These are phyloP conservation scores for Colletotrichum karsti DNA, from an alignment of 2,329 filamentous ascomycete species.

Conservation along the genomic window DNA sequence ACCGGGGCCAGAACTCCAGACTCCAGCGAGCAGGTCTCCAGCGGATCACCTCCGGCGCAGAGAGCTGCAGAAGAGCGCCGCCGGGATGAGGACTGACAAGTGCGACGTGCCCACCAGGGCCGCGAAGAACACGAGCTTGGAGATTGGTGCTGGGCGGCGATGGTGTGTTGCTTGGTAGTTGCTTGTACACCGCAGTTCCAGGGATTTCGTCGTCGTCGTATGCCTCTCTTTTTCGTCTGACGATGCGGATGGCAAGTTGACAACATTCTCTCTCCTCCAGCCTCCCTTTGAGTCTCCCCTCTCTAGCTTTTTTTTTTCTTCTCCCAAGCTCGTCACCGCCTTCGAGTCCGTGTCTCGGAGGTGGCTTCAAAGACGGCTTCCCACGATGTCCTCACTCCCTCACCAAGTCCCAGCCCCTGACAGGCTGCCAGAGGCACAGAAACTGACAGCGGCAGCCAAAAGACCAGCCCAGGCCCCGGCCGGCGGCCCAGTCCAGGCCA, in stretches of 20 bases:
- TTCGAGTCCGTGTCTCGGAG: neutral
- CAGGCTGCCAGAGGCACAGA: neutral
- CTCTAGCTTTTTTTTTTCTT: neutral
- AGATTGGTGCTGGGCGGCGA: neutral
- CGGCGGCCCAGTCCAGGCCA: neutral
- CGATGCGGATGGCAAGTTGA: neutral
- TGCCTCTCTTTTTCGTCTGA: neutral
- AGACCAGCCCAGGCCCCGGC: neutral
- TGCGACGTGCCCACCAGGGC: neutral
- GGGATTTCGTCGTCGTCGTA: neutral
- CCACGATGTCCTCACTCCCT: neutral
- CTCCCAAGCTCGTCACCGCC: no score
- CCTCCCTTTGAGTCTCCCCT: neutral
- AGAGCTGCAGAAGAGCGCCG: neutral
- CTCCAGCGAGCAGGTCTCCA: neutral
- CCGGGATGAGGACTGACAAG: slow-evolving; percentile 1
- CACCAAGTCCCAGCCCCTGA: neutral
- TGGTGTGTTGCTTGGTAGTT: slow-evolving; percentile 10
- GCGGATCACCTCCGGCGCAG: neutral
- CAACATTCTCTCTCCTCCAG: neutral
- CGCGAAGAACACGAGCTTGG: neutral
- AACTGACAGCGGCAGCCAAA: neutral
- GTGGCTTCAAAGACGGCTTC: neutral
- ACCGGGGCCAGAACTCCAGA: slow-evolving; percentile 11
- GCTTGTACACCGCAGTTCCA: slow-evolving; percentile 15